Percentiles rank a stretch among this genome's conserved stretches.
These are phyloP conservation scores for Mrakia hoshinonis DNA, from an alignment of 768 basidiomycete species.

Conservation along the genomic window DNA sequence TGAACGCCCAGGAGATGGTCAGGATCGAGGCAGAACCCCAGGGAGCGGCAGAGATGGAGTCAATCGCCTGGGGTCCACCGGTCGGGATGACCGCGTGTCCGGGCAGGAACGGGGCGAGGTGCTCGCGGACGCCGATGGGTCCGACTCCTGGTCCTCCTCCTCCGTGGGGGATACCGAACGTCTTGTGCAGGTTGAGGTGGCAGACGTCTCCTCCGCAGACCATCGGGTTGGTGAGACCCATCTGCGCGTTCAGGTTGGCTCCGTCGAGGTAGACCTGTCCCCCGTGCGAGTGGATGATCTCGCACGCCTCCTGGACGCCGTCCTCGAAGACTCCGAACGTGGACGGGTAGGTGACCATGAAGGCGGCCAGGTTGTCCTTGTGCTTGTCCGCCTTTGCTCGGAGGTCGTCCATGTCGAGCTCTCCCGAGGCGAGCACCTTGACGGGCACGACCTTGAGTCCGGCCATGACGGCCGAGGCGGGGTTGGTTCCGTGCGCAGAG, in stretches of 20 bases:
- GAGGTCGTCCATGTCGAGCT: constrained; percentile 78
- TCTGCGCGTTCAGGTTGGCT: constrained; percentile 88
- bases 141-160: constrained; percentile 86
- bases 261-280: constrained; percentile 98
- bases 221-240: constrained; percentile 77
- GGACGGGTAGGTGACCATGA: constrained; percentile 82
- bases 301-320: constrained; percentile 75
- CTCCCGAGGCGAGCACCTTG: constrained; percentile 78
- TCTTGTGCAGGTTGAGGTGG: constrained; percentile 97
- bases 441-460: constrained; percentile 94
- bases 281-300: constrained; percentile 86
- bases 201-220: constrained; percentile 97
- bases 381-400: constrained; percentile 78
- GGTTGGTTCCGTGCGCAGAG: constrained; percentile 97
- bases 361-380: constrained; percentile 78
- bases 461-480: constrained; percentile 94
- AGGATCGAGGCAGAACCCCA: constrained; percentile 86
- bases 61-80: constrained; percentile 63
- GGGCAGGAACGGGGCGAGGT: constrained; percentile 90
- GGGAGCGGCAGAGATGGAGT: constrained; percentile 82
- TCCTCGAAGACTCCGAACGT: constrained; percentile 97
- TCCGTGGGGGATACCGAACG: constrained; percentile 94
- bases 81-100: constrained; percentile 66
- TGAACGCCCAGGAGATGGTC: constrained; percentile 55
- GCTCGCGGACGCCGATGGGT: constrained; percentile 88